Evolutionary conservation across 2,329 filamentous ascomycete species (phyloP).

Genomic region (Arachnomyces sp.): DNA sequence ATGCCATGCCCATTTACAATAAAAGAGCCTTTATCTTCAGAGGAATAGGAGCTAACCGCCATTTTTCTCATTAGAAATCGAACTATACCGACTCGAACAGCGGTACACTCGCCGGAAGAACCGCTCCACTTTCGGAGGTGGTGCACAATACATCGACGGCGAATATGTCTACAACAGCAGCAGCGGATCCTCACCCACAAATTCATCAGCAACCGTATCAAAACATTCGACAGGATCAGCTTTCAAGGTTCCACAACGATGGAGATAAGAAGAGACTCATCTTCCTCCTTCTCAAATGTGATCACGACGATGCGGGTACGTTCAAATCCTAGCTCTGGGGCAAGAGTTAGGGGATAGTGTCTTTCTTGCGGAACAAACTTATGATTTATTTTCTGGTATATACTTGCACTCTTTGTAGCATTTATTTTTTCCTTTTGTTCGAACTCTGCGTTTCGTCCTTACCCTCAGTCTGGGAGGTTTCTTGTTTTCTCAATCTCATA

Average conservation of each 20-base stretch:
- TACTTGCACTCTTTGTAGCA: too few species aligned
- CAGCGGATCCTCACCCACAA: conserved; percentile 20
- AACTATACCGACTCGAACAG: conserved; percentile 92
- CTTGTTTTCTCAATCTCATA: too few species aligned
- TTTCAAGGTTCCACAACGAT: background rate
- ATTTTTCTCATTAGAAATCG: conserved; percentile 53
- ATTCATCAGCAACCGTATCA: conserved; percentile 30
- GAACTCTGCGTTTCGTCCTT: too few species aligned
- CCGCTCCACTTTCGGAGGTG: conserved; percentile 80
- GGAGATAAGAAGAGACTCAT: background rate
- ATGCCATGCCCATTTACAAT: conserved; percentile 2
- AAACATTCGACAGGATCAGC: conserved; percentile 29
- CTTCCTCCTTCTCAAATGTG: background rate
- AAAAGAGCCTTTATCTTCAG: conserved; percentile 11
- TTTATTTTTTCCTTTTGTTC: too few species aligned
- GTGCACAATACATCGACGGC: conserved; percentile 87
- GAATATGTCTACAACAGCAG: conserved; percentile 71
- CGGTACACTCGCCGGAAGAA: conserved; percentile 88
- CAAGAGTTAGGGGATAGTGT: too few species aligned
- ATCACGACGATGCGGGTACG: background rate
- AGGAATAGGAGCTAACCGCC: conserved; percentile 11
- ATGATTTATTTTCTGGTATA: too few species aligned
- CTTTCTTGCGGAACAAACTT: too few species aligned
- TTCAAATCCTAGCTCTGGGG: conserved; percentile 1
- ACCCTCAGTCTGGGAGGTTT: too few species aligned